phyloP scores from a whole-genome alignment of 768 basidiomycete genomes.

The Floccularia luteovirens region DNA sequence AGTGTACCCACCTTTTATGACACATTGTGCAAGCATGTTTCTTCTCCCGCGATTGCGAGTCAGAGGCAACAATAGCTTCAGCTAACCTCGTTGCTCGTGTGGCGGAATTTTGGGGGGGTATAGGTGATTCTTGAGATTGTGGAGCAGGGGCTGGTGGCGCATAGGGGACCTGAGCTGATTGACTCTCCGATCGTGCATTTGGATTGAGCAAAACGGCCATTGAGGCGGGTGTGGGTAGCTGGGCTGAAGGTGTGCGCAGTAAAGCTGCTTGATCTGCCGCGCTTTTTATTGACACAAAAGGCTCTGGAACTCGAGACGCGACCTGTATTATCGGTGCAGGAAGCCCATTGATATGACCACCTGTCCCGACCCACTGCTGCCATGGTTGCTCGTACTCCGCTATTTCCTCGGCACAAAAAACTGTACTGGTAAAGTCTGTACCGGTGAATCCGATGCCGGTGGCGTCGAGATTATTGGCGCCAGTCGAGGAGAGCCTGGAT shows the following conservation, averaged over 20 bases:
- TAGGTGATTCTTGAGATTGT: neutral
- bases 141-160: slow-evolving; percentile 3
- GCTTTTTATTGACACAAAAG: neutral
- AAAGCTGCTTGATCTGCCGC: slow-evolving; percentile 6
- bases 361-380: slow-evolving; percentile 18
- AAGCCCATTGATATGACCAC: slow-evolving; percentile 21
- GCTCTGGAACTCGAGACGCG: neutral
- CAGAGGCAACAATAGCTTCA: slow-evolving; percentile 13
- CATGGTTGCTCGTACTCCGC: slow-evolving; percentile 23
- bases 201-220: slow-evolving; percentile 38
- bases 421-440: slow-evolving; percentile 12
- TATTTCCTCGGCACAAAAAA: slow-evolving; percentile 33
- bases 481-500: slow-evolving; percentile 21
- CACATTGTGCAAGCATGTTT: slow-evolving; percentile 79
- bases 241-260: slow-evolving; percentile 27
- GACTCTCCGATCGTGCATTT: slow-evolving; percentile 21
- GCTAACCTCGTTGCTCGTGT: neutral
- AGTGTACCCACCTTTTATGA: slow-evolving; percentile 55
- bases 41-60: slow-evolving; percentile 45
- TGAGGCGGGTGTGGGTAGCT: slow-evolving; percentile 37
- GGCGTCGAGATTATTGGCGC: slow-evolving; percentile 27
- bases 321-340: slow-evolving; percentile 5
- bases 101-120: neutral
- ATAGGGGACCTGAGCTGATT: slow-evolving; percentile 11
- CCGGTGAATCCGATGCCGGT: slow-evolving; percentile 37